These are phyloP conservation scores for Macrocybe gigantea DNA, from an alignment of 768 basidiomycete species.

Conservation along the genomic window DNA sequence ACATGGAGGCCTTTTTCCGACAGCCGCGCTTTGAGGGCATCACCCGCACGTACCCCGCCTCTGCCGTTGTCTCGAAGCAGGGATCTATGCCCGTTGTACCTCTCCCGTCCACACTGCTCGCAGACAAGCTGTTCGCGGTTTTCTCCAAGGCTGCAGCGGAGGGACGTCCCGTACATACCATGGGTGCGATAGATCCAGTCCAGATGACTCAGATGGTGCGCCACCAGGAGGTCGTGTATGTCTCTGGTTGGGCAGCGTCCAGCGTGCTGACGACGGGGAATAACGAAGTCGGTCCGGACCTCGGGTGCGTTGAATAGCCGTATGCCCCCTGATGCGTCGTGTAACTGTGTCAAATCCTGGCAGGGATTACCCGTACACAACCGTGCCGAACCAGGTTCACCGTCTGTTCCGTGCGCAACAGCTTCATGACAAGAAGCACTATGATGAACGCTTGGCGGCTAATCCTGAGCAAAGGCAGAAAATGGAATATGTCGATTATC, in stretches of 20 bases:
- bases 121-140: constrained; percentile 77
- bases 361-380: constrained; percentile 94
- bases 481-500: constrained; percentile 79
- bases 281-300: constrained; percentile 90
- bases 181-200: constrained; percentile 91
- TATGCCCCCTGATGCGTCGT: neutral
- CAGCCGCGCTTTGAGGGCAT: constrained; percentile 68
- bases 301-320: constrained; percentile 56
- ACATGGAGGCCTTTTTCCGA: constrained; percentile 68
- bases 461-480: constrained; percentile 59
- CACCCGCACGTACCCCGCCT: constrained; percentile 76
- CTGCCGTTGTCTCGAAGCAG: constrained; percentile 82
- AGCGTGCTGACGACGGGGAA: constrained; percentile 84
- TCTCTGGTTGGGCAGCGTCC: constrained; percentile 91
- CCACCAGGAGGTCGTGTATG: constrained; percentile 81
- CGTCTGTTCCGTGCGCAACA: constrained; percentile 89
- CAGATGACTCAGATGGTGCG: constrained; percentile 94
- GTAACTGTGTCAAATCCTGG: neutral
- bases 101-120: constrained; percentile 69
- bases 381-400: constrained; percentile 94
- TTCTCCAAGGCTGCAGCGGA: constrained; percentile 58
- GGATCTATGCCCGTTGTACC: constrained; percentile 79
- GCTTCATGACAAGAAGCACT: constrained; percentile 89
- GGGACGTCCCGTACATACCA: constrained; percentile 75
- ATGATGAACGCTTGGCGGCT: constrained; percentile 73